Evolutionary conservation across 805 yeast species (phyloP), one percentile per base, ranked within the genome.

Genomic region (Schwanniomyces polymorphus): DNA sequence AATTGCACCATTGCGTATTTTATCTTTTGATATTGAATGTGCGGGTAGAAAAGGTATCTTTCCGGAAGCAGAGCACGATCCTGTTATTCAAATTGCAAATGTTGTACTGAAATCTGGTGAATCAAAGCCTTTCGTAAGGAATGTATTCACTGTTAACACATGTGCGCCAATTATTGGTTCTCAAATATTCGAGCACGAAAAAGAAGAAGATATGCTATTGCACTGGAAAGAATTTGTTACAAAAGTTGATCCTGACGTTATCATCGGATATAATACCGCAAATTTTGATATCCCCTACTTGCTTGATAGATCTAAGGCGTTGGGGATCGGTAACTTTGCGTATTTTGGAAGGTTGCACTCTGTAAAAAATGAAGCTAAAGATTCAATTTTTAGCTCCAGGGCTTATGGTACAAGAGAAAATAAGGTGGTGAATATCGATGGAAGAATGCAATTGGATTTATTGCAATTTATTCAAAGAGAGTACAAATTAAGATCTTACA

Each of bases 11-110:
- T 75, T 94, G 49, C 85, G 99, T 59, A 84, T 94, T 42, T 73
- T 94, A 55, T 91, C 97, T 9, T 92, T 94, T 65, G 99, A 94
- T 76, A 94, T 94, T 51, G 99, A 94, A 68, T 94, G 99, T 78
- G 94, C 99, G 3, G 99, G 99, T 39, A 82, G 99, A 67, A 87
- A 89, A 54, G 99, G 99, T 45, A 80, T 94, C 10, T 94, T 94
- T 65, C 99, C 99, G 1, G 99, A 94, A 61, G 86, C 99, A 1
- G 87, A 87, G 51, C 79, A 82, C 41, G 99, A 94, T 70, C 87
- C 97, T 0, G 97, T 94, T 8, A 94, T 94, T 61, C 99, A 95
- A 68, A 95, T 94, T 52, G 99, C 99, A 5, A 92, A 90, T 60
- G 97, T 94, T 26, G 96, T 92, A 2, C 85, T 89, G 58, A 74